Conservation (phyloP, 768 basidiomycete genomes). For the Gautieria morchelliformis region DNA sequence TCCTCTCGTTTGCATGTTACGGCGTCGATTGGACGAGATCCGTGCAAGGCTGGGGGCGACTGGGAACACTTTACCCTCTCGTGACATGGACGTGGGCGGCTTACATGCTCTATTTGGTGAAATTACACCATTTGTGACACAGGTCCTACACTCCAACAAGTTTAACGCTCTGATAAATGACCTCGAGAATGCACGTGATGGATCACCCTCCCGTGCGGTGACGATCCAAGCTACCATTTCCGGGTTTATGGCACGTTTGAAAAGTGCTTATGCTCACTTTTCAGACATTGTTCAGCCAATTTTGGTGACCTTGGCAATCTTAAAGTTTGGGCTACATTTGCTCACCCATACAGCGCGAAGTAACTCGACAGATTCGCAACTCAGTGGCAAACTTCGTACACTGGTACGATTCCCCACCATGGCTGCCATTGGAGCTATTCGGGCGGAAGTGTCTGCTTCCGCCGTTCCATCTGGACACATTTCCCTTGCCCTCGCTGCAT, state of each 20-base stretch:
- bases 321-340: constrained; percentile 67
- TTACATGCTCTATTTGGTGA: constrained; percentile 26
- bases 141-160: constrained; percentile 40
- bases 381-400: not conserved
- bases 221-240: constrained; percentile 66
- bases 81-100: constrained; percentile 14
- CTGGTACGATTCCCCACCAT: not conserved
- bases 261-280: constrained; percentile 57
- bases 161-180: constrained; percentile 36
- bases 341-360: constrained; percentile 16
- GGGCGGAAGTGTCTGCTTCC: constrained; percentile 18
- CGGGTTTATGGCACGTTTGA: constrained; percentile 68
- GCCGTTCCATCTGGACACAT: constrained; percentile 32
- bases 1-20: constrained; percentile 36
- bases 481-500: constrained; percentile 39
- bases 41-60: not conserved
- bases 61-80: constrained; percentile 3
- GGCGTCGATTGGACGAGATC: constrained; percentile 18
- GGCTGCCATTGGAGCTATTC: not conserved
- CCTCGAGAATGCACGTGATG: constrained; percentile 2
- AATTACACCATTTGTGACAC: constrained; percentile 54
- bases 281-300: constrained; percentile 63
- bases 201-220: constrained; percentile 22
- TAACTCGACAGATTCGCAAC: not conserved
- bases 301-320: constrained; percentile 50